These are phyloP conservation scores for Heliosperma pusillum DNA, from an alignment of 148 eudicot species.

Conservation along the genomic window DNA sequence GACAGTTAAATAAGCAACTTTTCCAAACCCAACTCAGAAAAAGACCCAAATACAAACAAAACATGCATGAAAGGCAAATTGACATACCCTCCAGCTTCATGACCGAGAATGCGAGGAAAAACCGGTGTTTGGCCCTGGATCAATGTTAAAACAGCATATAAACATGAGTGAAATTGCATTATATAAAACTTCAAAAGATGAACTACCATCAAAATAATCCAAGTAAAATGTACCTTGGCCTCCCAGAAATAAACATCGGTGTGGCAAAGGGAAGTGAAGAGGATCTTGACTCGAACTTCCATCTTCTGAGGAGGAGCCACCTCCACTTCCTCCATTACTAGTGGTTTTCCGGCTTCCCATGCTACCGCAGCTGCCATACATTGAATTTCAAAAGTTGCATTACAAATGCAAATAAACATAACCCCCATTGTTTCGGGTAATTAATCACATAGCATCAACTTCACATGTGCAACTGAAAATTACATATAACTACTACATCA, in stretches of 20 bases:
- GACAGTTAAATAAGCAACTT: no score
- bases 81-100: slow-evolving; percentile 67
- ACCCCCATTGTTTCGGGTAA: no score
- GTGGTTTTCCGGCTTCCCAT: slow-evolving; percentile 86
- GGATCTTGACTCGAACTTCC: slow-evolving; percentile 80
- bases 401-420: no score
- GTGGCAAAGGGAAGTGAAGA: slow-evolving; percentile 72
- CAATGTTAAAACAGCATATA: neutral
- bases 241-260: slow-evolving; percentile 87
- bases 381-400: no score
- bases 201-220: no score
- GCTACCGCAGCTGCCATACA: slow-evolving; percentile 68
- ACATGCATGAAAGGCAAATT: neutral
- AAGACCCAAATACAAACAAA: no score
- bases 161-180: neutral
- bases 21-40: no score
- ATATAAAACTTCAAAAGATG: no score
- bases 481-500: no score
- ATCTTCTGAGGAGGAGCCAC: slow-evolving; percentile 74
- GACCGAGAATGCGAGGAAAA: slow-evolving; percentile 61
- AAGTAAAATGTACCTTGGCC: slow-evolving; percentile 43
- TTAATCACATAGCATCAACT: no score
- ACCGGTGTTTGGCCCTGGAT: slow-evolving; percentile 56
- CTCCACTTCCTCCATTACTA: slow-evolving; percentile 70
- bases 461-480: no score